A percentile compares a stretch with the other conserved stretches of the same genome.
Evolutionary conservation across 1,284 basidiomycete species (phyloP).

Genomic region (Sporisorium reilianum): DNA sequence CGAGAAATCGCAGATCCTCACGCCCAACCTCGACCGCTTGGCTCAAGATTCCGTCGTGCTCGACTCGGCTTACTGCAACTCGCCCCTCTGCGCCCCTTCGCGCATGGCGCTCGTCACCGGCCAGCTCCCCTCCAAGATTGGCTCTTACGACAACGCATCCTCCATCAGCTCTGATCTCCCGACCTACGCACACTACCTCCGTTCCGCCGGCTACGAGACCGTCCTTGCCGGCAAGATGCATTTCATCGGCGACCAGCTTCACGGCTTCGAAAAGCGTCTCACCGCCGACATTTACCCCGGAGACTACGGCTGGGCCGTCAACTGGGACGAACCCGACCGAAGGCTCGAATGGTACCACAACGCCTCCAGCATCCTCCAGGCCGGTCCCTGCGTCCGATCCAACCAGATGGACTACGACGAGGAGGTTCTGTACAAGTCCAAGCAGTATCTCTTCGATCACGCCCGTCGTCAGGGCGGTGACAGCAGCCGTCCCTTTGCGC

Average conservation of each 20-base stretch:
- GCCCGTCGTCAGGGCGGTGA: slow-evolving; percentile 18
- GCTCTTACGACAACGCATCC: slow-evolving; percentile 36
- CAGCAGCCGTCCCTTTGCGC: slow-evolving; percentile 24
- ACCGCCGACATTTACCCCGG: slow-evolving; percentile 48
- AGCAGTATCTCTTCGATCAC: slow-evolving; percentile 39
- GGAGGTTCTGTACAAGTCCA: slow-evolving; percentile 43
- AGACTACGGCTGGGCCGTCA: slow-evolving; percentile 46
- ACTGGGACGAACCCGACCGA: slow-evolving; percentile 40
- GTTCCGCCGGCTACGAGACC: slow-evolving; percentile 38
- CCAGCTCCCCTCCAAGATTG: slow-evolving; percentile 41
- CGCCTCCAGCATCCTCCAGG: slow-evolving; percentile 42
- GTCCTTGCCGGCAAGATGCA: slow-evolving; percentile 46
- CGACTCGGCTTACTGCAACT: slow-evolving; percentile 48
- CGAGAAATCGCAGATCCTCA: slow-evolving; percentile 37
- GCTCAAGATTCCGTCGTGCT: slow-evolving; percentile 34
- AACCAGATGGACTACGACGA: slow-evolving; percentile 51
- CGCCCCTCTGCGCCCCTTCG: slow-evolving; percentile 42
- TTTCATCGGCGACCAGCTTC: slow-evolving; percentile 43
- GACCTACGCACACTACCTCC: slow-evolving; percentile 40
- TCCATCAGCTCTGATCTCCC: slow-evolving; percentile 44
- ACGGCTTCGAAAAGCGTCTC: slow-evolving; percentile 43
- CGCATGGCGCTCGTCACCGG: slow-evolving; percentile 45
- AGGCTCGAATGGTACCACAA: slow-evolving; percentile 47
- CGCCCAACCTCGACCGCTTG: slow-evolving; percentile 36
- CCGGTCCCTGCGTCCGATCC: slow-evolving; percentile 38